These are phyloP conservation scores for Cicer pinnatifidum DNA, from an alignment of 306 rosid species.

Conservation along the genomic window DNA sequence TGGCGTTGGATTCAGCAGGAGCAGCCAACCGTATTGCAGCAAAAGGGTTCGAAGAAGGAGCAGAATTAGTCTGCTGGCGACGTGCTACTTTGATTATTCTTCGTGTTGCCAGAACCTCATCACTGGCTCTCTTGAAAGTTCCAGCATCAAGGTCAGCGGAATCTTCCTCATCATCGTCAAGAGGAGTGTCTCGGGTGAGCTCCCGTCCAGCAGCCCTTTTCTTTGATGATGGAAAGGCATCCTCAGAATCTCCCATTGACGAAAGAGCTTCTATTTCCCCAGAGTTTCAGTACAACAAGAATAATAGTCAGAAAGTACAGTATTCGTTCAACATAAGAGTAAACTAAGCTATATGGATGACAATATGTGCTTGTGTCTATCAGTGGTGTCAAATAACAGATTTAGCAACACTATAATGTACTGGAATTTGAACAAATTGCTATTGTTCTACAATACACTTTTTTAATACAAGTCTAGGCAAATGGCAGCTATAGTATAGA, in stretches of 20 bases:
- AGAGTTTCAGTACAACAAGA: conserved; percentile 28
- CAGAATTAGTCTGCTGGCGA: conserved; percentile 59
- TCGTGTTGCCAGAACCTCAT: conserved; percentile 85
- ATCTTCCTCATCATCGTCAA: conserved; percentile 89
- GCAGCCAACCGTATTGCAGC: conserved; percentile 74
- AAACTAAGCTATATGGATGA: neutral
- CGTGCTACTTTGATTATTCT: conserved; percentile 87
- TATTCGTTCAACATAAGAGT: neutral
- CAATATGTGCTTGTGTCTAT: neutral
- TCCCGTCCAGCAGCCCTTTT: conserved; percentile 95
- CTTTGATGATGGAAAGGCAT: conserved; percentile 71
- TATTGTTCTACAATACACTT: no score
- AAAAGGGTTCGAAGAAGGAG: conserved; percentile 81
- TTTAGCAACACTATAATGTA: no score
- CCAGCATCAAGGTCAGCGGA: conserved; percentile 64
- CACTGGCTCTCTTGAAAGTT: conserved; percentile 91
- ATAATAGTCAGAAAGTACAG: conserved; percentile 49
- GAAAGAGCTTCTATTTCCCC: conserved; percentile 35
- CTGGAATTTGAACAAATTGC: no score
- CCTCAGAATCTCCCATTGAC: conserved; percentile 79
- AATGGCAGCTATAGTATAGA: no score
- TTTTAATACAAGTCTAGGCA: no score
- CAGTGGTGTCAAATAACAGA: no score
- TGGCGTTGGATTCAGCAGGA: conserved; percentile 49
- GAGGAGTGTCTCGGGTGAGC: conserved; percentile 77